Evolutionary conservation across 192 early-diverging fungal species (phyloP).

Genomic region (Gigaspora rosea): DNA sequence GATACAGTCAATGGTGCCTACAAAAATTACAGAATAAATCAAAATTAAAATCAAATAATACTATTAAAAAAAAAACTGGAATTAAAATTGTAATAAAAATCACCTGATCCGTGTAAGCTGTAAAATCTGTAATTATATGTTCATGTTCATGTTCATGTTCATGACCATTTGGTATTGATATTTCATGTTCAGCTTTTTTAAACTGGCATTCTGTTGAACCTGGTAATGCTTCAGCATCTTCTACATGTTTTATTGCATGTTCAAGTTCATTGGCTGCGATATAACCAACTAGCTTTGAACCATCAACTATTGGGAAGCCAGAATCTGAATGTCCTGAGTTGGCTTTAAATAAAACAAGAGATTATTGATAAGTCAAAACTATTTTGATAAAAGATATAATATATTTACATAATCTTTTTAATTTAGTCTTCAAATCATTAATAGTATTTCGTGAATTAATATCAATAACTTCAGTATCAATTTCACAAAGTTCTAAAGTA

Average conservation of each 20-base stretch:
- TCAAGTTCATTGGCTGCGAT: constrained; percentile 63
- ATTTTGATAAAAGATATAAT: neutral
- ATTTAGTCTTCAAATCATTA: constrained; percentile 44
- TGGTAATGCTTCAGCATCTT: constrained; percentile 34
- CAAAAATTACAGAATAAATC: constrained; percentile 38
- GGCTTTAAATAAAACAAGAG: constrained; percentile 5
- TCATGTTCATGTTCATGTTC: constrained; percentile 17
- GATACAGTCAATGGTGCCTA: constrained; percentile 80
- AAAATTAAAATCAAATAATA: neutral
- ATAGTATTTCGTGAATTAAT: constrained; percentile 63
- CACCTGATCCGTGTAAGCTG: constrained; percentile 56
- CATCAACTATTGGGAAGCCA: constrained; percentile 79
- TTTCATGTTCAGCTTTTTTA: constrained; percentile 24
- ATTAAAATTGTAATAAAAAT: neutral
- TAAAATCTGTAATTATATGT: constrained; percentile 48
- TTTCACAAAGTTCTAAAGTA: constrained; percentile 65
- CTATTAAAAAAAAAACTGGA: neutral
- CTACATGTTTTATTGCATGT: constrained; percentile 51
- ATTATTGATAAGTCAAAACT: neutral
- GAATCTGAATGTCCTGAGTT: constrained; percentile 53
- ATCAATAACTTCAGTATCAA: constrained; percentile 66
- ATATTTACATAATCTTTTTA: constrained; percentile 47
- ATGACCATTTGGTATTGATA: constrained; percentile 5
- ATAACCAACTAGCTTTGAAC: constrained; percentile 68
- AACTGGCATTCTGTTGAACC: constrained; percentile 52